Evolutionary conservation across 2,329 filamentous ascomycete genomes (phyloP).

Genomic region (Nemania abortiva): DNA sequence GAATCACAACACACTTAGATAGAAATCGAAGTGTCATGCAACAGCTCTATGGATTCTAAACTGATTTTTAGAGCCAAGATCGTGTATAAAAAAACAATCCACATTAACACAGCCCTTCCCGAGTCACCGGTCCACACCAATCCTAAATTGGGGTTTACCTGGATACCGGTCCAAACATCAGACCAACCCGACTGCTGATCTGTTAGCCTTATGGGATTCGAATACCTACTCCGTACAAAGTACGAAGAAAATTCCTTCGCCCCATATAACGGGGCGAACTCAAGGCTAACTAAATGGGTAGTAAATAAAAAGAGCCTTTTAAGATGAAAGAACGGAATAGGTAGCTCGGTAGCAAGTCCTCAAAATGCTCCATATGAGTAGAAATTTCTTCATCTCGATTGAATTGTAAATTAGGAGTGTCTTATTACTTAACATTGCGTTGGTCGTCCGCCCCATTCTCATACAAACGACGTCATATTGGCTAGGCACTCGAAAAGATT

Average conservation of each 20-base stretch:
- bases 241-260: constrained; percentile 34
- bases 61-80: neutral
- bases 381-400: constrained; percentile 12
- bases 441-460: constrained; percentile 4
- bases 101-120: constrained; percentile 29
- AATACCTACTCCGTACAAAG: neutral
- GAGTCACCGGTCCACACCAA: constrained; percentile 28
- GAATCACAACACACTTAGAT: neutral
- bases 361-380: constrained; percentile 5
- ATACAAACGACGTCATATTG: constrained; percentile 4
- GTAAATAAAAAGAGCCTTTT: neutral
- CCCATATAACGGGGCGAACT: constrained; percentile 28
- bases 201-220: constrained; percentile 32
- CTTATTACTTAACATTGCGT: constrained; percentile 20
- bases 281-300: neutral
- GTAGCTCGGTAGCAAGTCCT: neutral
- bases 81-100: neutral
- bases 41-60: neutral
- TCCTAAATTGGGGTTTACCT: constrained; percentile 20
- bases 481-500: neutral
- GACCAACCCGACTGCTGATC: constrained; percentile 25
- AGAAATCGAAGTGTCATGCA: constrained; percentile 5
- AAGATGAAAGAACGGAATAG: neutral
- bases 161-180: constrained; percentile 7
- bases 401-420: constrained; percentile 13